Base-by-base conservation (phyloP, 345 rosid species). In the Trapa bicornis region DNA sequence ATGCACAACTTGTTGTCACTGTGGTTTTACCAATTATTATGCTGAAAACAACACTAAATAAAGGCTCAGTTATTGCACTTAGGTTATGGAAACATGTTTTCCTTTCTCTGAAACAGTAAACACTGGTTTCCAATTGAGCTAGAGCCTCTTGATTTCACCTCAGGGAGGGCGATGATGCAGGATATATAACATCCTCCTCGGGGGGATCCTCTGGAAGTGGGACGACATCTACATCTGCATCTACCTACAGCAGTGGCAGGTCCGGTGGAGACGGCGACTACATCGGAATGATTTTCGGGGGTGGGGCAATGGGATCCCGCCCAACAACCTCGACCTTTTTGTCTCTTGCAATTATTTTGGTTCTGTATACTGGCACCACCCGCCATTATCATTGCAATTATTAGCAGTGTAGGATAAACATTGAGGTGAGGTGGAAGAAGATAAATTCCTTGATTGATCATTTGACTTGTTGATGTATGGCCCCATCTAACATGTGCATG, bases 201-300 rank as follows among this genome's bases (percentile, higher is more conserved):
- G 29, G 29, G 0, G 91, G 87, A 63, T 80, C 80, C 70, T 65
- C 62, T 33, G 77, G 75, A 22, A 58, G 71, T 47, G 89, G 83
- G 80, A 64, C 81, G 43, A 68, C 65, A 22, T 22, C 29, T 61
- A 53, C 72, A 1, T 17, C 61, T n/a, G 38, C 66, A 15, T 1
- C 16, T 57, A 41, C 14, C 54, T 74, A 74, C 2, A 66, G 68
- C 16, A 69, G 76, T 15, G 37, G 67, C 13, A 75, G 80, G 47
- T 71, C 80, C n/a, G 68, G 68, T 9, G 70, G 48, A 13, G 48
- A 45, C 48, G 48, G 13, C 1, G 79, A 79, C 74, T 70, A 29
- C 71, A 83, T 89, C 72, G 82, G 91, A 65, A 84, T 84, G 89
- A 87, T 80, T 77, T 94, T 94, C 9, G 86, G 94, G 74, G 77